These are phyloP conservation scores for Pseudogymnoascus sp. DNA, from an alignment of 2,329 filamentous ascomycete species.

Conservation along the genomic window DNA sequence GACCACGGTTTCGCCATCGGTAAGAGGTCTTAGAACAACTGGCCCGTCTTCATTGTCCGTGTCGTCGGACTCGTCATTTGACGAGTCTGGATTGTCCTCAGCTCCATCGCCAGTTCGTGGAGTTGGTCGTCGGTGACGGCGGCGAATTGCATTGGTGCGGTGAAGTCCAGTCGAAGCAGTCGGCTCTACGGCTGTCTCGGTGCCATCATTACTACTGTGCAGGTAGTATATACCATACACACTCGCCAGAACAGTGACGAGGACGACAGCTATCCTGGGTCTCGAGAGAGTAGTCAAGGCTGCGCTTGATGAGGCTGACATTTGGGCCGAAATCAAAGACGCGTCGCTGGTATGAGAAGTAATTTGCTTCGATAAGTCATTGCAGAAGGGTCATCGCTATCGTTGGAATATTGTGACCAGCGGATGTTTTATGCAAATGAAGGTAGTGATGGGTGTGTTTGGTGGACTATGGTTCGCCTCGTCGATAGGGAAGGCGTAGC, in stretches of 20 bases:
- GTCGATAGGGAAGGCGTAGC: not conserved
- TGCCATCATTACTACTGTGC: slow-evolving; percentile 36
- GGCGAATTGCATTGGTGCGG: slow-evolving; percentile 61
- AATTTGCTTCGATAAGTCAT: not conserved
- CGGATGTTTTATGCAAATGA: not conserved
- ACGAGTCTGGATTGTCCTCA: slow-evolving; percentile 35
- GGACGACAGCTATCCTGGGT: slow-evolving; percentile 47
- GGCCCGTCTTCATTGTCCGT: slow-evolving; percentile 30
- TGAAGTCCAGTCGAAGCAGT: slow-evolving; percentile 36
- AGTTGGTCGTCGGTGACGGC: slow-evolving; percentile 30
- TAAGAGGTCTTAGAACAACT: slow-evolving; percentile 20
- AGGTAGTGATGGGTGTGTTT: not conserved
- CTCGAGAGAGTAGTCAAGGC: slow-evolving; percentile 47
- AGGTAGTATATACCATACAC: slow-evolving; percentile 52
- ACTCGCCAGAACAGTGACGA: slow-evolving; percentile 49
- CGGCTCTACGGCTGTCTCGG: slow-evolving; percentile 15
- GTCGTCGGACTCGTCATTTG: slow-evolving; percentile 23
- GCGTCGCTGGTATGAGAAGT: not conserved
- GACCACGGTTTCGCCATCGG: slow-evolving; percentile 29
- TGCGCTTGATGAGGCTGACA: slow-evolving; percentile 38
- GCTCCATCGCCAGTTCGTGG: slow-evolving; percentile 25
- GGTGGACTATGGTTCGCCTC: not conserved
- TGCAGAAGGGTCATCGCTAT: not conserved
- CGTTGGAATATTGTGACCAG: not conserved
- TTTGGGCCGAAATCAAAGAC: slow-evolving; percentile 12